Percentiles rank a stretch among this genome's conserved stretches.
These are phyloP conservation scores for Trametes cingulata DNA, from an alignment of 768 basidiomycete genomes.

Conservation along the genomic window DNA sequence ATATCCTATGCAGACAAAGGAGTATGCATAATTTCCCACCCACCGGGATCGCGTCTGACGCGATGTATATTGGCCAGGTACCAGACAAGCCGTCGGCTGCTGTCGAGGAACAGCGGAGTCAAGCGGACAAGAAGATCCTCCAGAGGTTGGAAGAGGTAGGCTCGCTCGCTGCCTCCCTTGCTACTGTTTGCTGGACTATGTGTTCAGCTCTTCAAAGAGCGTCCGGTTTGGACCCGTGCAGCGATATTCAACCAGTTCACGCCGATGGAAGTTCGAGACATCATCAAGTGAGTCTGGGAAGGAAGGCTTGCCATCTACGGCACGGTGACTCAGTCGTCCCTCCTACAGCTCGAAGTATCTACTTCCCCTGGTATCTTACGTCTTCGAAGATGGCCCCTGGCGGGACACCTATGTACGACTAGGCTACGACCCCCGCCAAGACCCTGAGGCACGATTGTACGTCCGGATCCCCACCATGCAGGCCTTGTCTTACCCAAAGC, in stretches of 20 bases:
- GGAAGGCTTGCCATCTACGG: background rate
- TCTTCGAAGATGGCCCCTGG: constrained; percentile 94
- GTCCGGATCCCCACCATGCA: constrained; percentile 32
- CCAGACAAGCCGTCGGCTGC: constrained; percentile 62
- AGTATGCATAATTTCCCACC: constrained; percentile 35
- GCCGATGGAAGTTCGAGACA: constrained; percentile 63
- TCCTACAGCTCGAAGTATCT: constrained; percentile 71
- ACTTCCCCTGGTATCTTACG: constrained; percentile 80
- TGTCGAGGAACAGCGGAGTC: constrained; percentile 59
- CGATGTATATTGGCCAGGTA: constrained; percentile 41
- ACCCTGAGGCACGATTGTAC: constrained; percentile 74
- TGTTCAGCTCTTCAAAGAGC: constrained; percentile 62
- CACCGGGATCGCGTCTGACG: background rate
- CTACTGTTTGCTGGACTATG: background rate
- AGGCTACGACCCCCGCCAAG: constrained; percentile 85
- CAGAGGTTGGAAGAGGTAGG: constrained; percentile 55
- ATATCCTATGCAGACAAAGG: constrained; percentile 64
- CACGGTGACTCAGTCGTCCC: background rate
- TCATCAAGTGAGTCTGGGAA: constrained; percentile 61
- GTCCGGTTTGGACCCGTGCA: constrained; percentile 89
- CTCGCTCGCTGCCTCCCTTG: background rate
- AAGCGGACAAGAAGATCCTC: constrained; percentile 56
- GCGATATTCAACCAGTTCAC: constrained; percentile 84
- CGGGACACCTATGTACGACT: constrained; percentile 85
- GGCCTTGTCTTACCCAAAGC: background rate